phyloP scores from a whole-genome alignment of 139 green algal species.

The Chlamydomonas sp. region DNA sequence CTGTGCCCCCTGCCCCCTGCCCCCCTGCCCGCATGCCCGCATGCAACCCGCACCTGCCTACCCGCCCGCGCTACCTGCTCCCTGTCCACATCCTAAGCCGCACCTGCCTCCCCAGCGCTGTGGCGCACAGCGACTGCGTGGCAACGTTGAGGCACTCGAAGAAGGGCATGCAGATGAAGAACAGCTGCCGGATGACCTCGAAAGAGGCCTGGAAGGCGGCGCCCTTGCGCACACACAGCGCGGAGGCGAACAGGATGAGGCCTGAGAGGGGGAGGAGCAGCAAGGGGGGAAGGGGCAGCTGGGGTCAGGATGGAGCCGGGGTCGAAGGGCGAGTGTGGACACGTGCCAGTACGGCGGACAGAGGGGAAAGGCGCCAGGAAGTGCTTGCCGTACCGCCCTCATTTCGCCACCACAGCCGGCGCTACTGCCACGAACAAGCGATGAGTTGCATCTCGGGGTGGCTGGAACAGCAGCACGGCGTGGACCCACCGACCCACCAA shows the following conservation, averaged over 20 bases:
- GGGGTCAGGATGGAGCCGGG: not conserved
- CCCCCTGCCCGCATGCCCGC: not conserved
- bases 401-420: too few species aligned
- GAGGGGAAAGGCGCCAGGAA: too few species aligned
- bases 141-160: constrained; percentile 77
- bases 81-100: not conserved
- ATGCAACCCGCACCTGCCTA: not conserved
- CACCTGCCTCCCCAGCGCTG: constrained; percentile 53
- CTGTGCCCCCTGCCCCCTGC: too few species aligned
- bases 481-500: not conserved
- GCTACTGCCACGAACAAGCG: too few species aligned
- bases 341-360: too few species aligned
- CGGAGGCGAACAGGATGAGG: constrained; percentile 63
- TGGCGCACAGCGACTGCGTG: constrained; percentile 66
- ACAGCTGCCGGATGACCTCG: constrained; percentile 59
- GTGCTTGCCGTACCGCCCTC: too few species aligned
- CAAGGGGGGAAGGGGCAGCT: not conserved
- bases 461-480: too few species aligned
- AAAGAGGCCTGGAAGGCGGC: constrained; percentile 62
- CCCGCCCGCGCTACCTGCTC: not conserved
- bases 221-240: constrained; percentile 57
- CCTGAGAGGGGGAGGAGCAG: constrained; percentile 32
- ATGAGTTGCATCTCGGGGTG: too few species aligned
- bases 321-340: too few species aligned
- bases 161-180: constrained; percentile 60